Percentiles rank a stretch among this genome's conserved stretches.
Evolutionary conservation across 1,284 basidiomycete species (phyloP).

Genomic region (Cryptococcus sp.): DNA sequence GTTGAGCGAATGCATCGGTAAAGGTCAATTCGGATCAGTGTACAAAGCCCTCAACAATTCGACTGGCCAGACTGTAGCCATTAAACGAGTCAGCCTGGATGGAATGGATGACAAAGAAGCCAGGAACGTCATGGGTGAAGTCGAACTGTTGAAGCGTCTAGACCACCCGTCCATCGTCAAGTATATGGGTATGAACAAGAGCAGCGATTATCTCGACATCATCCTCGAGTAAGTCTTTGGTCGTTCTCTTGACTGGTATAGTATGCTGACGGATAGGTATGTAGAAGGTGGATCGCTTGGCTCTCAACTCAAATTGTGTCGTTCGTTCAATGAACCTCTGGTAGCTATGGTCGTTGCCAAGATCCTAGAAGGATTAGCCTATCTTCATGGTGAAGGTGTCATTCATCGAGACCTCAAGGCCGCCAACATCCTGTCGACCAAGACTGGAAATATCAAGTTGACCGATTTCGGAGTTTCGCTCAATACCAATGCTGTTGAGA

Average conservation of each 20-base stretch:
- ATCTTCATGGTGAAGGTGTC: slow-evolving; percentile 71
- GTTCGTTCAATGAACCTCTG: slow-evolving; percentile 81
- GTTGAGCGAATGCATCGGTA: slow-evolving; percentile 92
- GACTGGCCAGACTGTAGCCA: slow-evolving; percentile 89
- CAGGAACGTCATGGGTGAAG: slow-evolving; percentile 81
- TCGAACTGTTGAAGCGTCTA: slow-evolving; percentile 80
- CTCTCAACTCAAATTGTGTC: slow-evolving; percentile 84
- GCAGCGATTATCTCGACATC: slow-evolving; percentile 79
- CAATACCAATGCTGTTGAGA: slow-evolving; percentile 55
- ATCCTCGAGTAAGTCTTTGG: slow-evolving; percentile 73
- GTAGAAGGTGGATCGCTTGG: slow-evolving; percentile 90
- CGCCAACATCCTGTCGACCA: slow-evolving; percentile 57
- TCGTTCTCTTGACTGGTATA: neutral
- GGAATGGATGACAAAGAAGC: slow-evolving; percentile 82
- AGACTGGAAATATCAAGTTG: slow-evolving; percentile 54
- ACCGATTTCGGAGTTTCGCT: slow-evolving; percentile 57
- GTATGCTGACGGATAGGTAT: slow-evolving; percentile 55
- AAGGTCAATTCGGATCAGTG: slow-evolving; percentile 92
- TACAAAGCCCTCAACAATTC: slow-evolving; percentile 89
- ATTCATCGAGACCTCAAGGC: slow-evolving; percentile 56
- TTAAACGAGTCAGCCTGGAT: slow-evolving; percentile 83
- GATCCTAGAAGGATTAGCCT: slow-evolving; percentile 86
- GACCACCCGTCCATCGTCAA: slow-evolving; percentile 91
- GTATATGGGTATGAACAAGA: slow-evolving; percentile 91
- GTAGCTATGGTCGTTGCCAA: slow-evolving; percentile 87